Conservation (phyloP, 202 grass and related monocot species). For the Carex arenaria region DNA sequence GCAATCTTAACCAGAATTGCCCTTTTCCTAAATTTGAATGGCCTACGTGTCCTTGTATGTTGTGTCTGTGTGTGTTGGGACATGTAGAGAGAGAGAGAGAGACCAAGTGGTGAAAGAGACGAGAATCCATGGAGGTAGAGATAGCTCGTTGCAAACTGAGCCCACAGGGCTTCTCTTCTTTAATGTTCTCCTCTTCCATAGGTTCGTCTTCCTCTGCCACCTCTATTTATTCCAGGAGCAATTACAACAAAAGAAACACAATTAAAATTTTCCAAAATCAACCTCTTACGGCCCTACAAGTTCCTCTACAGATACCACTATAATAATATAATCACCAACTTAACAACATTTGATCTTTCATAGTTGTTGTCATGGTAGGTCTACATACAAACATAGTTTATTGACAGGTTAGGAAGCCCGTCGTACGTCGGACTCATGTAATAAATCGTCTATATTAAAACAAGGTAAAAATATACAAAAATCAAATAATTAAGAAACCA, state of each 20-base stretch:
- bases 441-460: background rate
- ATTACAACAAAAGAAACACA: conserved; percentile 7
- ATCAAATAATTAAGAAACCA: background rate
- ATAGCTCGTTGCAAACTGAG: conserved; percentile 74
- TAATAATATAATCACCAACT: background rate
- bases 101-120: conserved; percentile 81
- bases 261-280: background rate
- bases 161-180: conserved; percentile 41
- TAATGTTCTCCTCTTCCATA: conserved; percentile 60
- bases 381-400: background rate
- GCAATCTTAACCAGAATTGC: background rate
- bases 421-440: background rate
- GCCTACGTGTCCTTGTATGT: background rate
- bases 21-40: background rate
- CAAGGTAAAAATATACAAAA: background rate
- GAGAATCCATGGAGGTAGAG: conserved; percentile 75
- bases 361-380: background rate
- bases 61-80: background rate
- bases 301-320: background rate
- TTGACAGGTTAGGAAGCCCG: background rate
- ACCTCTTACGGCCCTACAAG: background rate
- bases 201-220: conserved; percentile 53
- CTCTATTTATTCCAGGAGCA: background rate
- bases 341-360: background rate
- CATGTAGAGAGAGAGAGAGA: background rate